Evolutionary conservation across 106 monocot species (phyloP), one percentile per base, ranked within the genome.

Genomic region (Dendrobium chrysotoxum): DNA sequence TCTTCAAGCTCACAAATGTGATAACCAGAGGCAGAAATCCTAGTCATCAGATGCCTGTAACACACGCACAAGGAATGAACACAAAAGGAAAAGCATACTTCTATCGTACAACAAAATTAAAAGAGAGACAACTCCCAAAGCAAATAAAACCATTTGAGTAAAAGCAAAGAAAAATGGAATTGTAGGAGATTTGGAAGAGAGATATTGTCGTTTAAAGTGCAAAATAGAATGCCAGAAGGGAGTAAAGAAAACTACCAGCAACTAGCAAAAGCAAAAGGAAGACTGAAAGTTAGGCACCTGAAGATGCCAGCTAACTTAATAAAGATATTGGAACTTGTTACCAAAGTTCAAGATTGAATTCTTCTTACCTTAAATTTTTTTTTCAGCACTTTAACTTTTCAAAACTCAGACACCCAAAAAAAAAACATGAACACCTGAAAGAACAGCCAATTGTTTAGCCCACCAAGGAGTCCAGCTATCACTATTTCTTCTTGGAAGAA

Each of bases 381-480:
- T 9, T 44, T 44, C 8, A 9, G 6, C 0, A 44, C 44, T 44
- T 44, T 7, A 44, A 6, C 9, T 44, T 44, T 44, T 9, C 6
- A 44, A 44, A 44, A 44, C 0, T 0, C 8, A 44, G 9, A 44
- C 6, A 44, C 6, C 6, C 0, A 44, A 44, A 1, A 44, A 44
- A 44, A 44, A 9, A 44, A 9, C 8, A 5, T 16, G 26, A 16
- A 4, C 72, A 72, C 5, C 31, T 28, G 39, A 72, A 75, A 39
- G 72, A 72, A 72, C 72, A 72, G 66, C 12, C 40, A 72, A 72
- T 35, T 41, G 13, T 75, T 75, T n/a, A 41, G 75, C n/a, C 76
- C 44, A 50, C 47, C 25, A 47, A 76, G n/a, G 35, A 17, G 10
- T 13, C 40, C 47, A 41, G 13, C 76, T 46, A 23, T 47, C 74